These are phyloP conservation scores for Magnaporthiopsis rhizophila DNA, from an alignment of 2,329 filamentous ascomycete genomes.

Conservation along the genomic window DNA sequence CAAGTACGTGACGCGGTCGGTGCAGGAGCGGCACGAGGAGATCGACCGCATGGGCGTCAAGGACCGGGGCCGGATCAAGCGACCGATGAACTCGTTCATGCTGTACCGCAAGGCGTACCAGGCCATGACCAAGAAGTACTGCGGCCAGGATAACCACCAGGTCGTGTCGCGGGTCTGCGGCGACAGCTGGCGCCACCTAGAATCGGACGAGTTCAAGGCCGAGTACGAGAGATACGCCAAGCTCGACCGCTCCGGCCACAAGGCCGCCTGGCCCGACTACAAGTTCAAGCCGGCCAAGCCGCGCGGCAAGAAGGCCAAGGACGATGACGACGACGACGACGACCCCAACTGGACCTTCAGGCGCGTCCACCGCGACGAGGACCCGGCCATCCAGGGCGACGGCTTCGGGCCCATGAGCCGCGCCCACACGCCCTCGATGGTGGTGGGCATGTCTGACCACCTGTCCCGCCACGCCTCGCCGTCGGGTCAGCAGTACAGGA, in stretches of 20 bases:
- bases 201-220: slow-evolving; percentile 62
- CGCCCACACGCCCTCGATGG: slow-evolving; percentile 16
- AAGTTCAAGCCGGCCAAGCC: slow-evolving; percentile 85
- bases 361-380: slow-evolving; percentile 3
- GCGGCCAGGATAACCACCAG: slow-evolving; percentile 85
- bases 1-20: slow-evolving; percentile 65
- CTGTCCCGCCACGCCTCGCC: not conserved
- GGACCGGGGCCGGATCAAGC: slow-evolving; percentile 67
- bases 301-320: slow-evolving; percentile 32
- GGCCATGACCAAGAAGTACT: slow-evolving; percentile 74
- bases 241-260: slow-evolving; percentile 77
- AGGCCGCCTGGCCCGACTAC: slow-evolving; percentile 78
- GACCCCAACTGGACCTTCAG: slow-evolving; percentile 33
- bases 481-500: not conserved
- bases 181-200: slow-evolving; percentile 68
- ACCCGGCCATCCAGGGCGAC: slow-evolving; percentile 18
- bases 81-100: slow-evolving; percentile 98
- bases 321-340: slow-evolving; percentile 27
- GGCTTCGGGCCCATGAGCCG: slow-evolving; percentile 18
- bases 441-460: slow-evolving; percentile 4
- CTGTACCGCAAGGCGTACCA: slow-evolving; percentile 91
- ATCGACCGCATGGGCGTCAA: slow-evolving; percentile 52
- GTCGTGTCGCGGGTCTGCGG: slow-evolving; percentile 84
- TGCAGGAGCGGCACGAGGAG: slow-evolving; percentile 59
- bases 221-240: slow-evolving; percentile 73